These are phyloP conservation scores for Ceratocystis cacaofunesta DNA, from an alignment of 2,329 filamentous ascomycete species.

Conservation along the genomic window DNA sequence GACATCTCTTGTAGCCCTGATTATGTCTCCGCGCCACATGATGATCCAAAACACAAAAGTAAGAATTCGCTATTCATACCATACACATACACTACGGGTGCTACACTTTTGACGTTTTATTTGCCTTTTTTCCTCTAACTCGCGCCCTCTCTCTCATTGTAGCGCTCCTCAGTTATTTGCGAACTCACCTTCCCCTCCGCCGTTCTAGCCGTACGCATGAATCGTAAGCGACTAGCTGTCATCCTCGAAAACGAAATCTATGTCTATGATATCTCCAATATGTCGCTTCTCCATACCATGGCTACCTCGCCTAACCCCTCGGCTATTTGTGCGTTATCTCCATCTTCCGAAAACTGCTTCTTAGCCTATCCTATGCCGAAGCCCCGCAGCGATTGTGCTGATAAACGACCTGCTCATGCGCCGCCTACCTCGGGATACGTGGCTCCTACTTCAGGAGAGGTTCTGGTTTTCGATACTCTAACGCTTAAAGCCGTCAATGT, in stretches of 20 bases:
- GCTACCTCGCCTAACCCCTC: slow-evolving; percentile 85
- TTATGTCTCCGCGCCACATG: slow-evolving; percentile 77
- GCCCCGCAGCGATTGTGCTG: slow-evolving; percentile 44
- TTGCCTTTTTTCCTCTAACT: background rate
- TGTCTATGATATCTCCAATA: slow-evolving; percentile 96
- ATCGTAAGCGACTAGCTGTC: slow-evolving; percentile 84
- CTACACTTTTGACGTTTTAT: background rate
- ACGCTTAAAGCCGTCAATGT: slow-evolving; percentile 89
- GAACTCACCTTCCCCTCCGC: slow-evolving; percentile 97
- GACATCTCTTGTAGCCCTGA: slow-evolving; percentile 85
- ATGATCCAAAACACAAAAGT: slow-evolving; percentile 98
- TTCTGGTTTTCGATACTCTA: slow-evolving; percentile 80
- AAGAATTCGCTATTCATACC: slow-evolving; percentile 21
- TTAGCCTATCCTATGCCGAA: slow-evolving; percentile 84
- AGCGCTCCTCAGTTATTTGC: slow-evolving; percentile 74
- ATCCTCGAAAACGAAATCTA: slow-evolving; percentile 94
- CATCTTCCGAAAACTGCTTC: slow-evolving; percentile 90
- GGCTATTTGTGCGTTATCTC: slow-evolving; percentile 82
- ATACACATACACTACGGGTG: no score
- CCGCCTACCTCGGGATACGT: slow-evolving; percentile 58
- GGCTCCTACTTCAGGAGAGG: slow-evolving; percentile 74
- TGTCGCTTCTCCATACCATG: slow-evolving; percentile 87
- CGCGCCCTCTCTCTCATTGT: background rate
- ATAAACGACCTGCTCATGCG: slow-evolving; percentile 59
- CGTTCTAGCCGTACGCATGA: slow-evolving; percentile 82